A percentile compares a stretch with the other conserved stretches of the same genome.
phyloP scores from a whole-genome alignment of 805 yeast species.

The Saccharomycopsis fibuligera region DNA sequence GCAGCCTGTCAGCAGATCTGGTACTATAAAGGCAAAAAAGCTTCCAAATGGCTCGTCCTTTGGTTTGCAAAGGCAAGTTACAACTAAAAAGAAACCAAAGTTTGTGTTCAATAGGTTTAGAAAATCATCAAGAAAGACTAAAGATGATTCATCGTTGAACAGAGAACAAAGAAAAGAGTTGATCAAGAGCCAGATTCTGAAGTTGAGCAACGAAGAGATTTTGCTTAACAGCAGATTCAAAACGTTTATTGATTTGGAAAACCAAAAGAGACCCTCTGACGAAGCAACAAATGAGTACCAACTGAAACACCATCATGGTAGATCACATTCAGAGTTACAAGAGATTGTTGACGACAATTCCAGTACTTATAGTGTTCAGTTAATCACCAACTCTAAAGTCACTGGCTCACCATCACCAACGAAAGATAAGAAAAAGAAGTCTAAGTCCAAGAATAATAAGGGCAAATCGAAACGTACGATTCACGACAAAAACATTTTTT shows the following conservation, averaged over 20 bases:
- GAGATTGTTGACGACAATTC: conserved; percentile 16
- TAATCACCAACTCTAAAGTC: conserved; percentile 17
- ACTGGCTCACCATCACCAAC: conserved; percentile 6
- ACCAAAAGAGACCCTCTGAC: not conserved
- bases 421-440: not conserved
- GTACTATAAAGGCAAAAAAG: not conserved
- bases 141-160: not conserved
- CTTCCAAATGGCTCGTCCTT: too few relatives aligned
- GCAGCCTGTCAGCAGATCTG: not conserved
- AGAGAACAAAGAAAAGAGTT: conserved; percentile 14
- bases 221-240: conserved; percentile 8
- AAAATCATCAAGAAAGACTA: not conserved
- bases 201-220: conserved; percentile 10
- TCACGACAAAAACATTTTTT: not conserved
- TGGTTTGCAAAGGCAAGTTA: conserved; percentile 5
- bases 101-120: conserved; percentile 9
- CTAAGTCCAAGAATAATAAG: not conserved
- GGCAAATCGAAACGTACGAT: not conserved
- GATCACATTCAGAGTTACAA: conserved; percentile 1
- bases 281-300: too few relatives aligned
- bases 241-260: conserved; percentile 11
- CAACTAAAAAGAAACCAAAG: conserved; percentile 11
- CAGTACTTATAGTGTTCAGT: conserved; percentile 17
- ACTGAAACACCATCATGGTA: too few relatives aligned
- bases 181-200: conserved; percentile 13